Evolutionary conservation across 345 rosid species (phyloP).

Genomic region (Dovyalis caffra): DNA sequence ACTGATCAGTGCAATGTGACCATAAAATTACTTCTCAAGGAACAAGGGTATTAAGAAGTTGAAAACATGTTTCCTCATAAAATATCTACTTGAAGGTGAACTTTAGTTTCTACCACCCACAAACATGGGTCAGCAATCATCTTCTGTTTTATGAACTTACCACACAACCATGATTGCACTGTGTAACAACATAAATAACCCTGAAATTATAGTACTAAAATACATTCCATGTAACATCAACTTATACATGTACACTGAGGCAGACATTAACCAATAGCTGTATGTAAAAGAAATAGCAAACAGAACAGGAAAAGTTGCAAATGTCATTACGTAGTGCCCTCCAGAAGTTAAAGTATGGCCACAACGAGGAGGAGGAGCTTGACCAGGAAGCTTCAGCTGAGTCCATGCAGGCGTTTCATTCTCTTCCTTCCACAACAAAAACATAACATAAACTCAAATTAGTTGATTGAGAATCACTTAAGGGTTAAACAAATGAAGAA

Average conservation of each 20-base stretch:
- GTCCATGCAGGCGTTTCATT: conserved; percentile 98
- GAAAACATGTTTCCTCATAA: no score
- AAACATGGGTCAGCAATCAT: not conserved
- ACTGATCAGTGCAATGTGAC: no score
- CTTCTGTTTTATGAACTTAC: not conserved
- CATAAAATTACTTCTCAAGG: no score
- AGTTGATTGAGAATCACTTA: not conserved
- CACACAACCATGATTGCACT: not conserved
- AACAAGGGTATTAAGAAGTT: not conserved
- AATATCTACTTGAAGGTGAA: not conserved
- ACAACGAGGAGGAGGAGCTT: conserved; percentile 91
- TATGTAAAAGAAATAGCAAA: not conserved
- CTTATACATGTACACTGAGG: not conserved
- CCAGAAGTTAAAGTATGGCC: conserved; percentile 92
- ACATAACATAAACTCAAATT: conserved; percentile 19
- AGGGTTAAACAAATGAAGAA: not conserved
- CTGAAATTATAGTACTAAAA: not conserved
- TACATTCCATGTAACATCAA: not conserved
- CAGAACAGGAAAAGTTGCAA: conserved; percentile 17
- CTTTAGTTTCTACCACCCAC: not conserved
- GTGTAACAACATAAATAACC: not conserved
- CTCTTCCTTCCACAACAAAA: conserved; percentile 87
- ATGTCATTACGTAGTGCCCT: conserved; percentile 74
- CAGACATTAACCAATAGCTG: not conserved
- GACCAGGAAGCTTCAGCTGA: conserved; percentile 98